Evolutionary conservation across 2,329 filamentous ascomycete genomes (phyloP), one percentile per base, ranked within the genome.

Genomic region (Botrytis deweyae): DNA sequence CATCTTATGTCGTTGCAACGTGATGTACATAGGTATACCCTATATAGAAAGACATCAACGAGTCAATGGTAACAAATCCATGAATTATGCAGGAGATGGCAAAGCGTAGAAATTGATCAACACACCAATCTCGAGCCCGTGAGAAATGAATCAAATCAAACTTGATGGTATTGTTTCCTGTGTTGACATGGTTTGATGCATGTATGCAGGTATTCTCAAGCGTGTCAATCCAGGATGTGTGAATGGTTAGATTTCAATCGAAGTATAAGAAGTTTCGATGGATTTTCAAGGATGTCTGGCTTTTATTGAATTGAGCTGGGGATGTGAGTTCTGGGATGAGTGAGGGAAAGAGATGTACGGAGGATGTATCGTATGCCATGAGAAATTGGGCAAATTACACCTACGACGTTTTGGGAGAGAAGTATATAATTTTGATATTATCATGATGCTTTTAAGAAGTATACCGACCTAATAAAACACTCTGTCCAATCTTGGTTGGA

Each of bases 161-260:
- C 20, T 33, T 36, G 67, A 61, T 38, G 55, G 68, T 25, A 62
- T 70, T 64, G 58, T 71, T 38, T 70, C 68, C 68, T 64, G 68
- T 61, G 40, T 33, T 6, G 58, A 49, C 68, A 46, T 36, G 68
- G 68, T 33, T 58, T 49, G 16, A 71, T 71, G 68, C 68, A 64
- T 71, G 68, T 40, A 52, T 67, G 64, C 46, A 67, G 46, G 49
- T 55, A 68, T 68, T 40, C 33, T 68, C 65, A 68, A 20, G 44
- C 40, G 52, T 71, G 33, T 29, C 42, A 9, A 52, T 61, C 42
- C 49, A n/a, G 40, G 69, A 64, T 71, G 36, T 71, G 14, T 40
- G 29, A 71, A 71, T 63, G 68, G 68, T 64, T 63, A 38, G 33
- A 63, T 61, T 62, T 62, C 58, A 44, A 62, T 70, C 8, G 49